Base-by-base conservation (phyloP, 768 basidiomycete species). In the Suillus fuscotomentosus region DNA sequence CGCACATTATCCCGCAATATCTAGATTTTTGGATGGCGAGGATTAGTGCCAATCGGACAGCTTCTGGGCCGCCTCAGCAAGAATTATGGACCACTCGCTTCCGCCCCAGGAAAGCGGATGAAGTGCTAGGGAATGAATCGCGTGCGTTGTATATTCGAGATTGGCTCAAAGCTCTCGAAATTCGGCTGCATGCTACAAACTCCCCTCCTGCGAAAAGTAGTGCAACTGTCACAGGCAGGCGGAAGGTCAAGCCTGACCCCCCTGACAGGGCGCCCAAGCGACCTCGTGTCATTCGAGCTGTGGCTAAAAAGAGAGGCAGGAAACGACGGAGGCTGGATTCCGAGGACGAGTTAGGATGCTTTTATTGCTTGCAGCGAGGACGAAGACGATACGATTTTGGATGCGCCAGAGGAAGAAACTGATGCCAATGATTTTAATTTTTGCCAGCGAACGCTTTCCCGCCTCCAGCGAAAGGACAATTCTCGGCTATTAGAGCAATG, bases 61-160 rank as follows among this genome's bases (percentile, higher is more conserved):
- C 9, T 27, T 55, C 50, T 27, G 31, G 38, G 10, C 69, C 74
- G 27, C 69, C 78, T 47, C 62, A 38, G 57, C 78, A 81, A 45
- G 81, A 85, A 47, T 75, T 84, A 14, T 96, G 94, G 93, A 76
- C 83, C 22, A 86, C 89, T 54, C 89, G 84, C 69, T 95, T 90
- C 85, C 86, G 85, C 22, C 95, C 95, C 31, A 82, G 81, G 60
- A 78, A 82, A 48, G 92, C 93, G 14, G 82, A 84, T 27, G 86
- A 95, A 65, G 86, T 95, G 4, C 79, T 97, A 1, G 92, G 92
- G 8, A 95, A 95, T 70, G 87, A 92, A 72, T 72, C 75, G 10
- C 84, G 85, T 57, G 89, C 94, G 1, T 69, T 80, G 34, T 92
- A 89, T 74, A 79, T 96, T 62, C 85, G 90, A 45, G 85, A 90